Base-by-base conservation (phyloP, 495 filamentous ascomycete genomes). In the Sporormia fimetaria region DNA sequence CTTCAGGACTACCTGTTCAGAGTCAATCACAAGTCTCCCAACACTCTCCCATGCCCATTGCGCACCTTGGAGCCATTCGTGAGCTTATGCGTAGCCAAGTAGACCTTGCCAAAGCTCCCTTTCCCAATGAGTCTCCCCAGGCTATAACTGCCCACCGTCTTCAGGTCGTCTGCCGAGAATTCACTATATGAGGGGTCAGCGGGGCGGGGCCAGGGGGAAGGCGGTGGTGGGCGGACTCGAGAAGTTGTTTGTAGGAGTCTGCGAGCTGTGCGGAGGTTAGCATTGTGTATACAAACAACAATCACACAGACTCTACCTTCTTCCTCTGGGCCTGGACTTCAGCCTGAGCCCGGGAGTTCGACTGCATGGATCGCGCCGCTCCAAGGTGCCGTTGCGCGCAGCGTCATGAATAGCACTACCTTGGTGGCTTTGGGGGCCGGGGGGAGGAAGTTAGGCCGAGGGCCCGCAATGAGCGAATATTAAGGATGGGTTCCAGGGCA, bases 51-150 rank as follows among this genome's bases (percentile, higher is more conserved):
- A 17, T 3, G 20, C n/a, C 15, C 26, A n/a, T 5, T 11, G 53
- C 72, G 40, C 68, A 94, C 90, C 76, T 96, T 96, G 40, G 87
- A 94, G 56, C 86, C 87, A 77, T 95, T 95, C 50, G 84, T 96
- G 61, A 98, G 84, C 60, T 94, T 95, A 63, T 98, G 90, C 17
- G 80, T 78, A 40, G 92, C 90, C 47, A 98, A 73, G 59, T 96
- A 98, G 41, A 96, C 90, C 66, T 95, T 96, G 51, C 90, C 90
- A 64, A 96, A 98, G 33, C 85, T 93, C 24, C 90, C 90, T 58
- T 96, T 96, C 36, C 90, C 90, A 56, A 98, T 94, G 33, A 98
- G 67, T 37, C 78, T 76, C 23, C 88, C 90, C 12, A 96, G 67
- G 22, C 80, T 77, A 63, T 98, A 98, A 63, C 96, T 98, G 35